Base-by-base conservation (phyloP, 306 rosid species). In the Myrica gale region DNA sequence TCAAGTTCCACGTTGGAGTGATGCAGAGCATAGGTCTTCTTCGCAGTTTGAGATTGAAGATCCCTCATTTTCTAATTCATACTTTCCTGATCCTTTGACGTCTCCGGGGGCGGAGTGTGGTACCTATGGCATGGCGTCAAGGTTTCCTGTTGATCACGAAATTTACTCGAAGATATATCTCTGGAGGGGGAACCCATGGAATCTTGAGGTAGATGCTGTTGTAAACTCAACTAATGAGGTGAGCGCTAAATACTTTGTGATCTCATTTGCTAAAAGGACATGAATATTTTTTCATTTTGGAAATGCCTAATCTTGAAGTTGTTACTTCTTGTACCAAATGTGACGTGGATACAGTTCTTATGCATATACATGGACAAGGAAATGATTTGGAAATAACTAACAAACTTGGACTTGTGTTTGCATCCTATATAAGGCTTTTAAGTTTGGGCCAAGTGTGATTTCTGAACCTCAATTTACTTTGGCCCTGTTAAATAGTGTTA, bases 171-270 rank as follows among this genome's bases (percentile, higher is more conserved):
- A 82, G 95, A 88, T 92, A 82, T 96, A 92, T 82, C 82, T 96
- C 68, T 96, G 99, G 99, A 89, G 97, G 81, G 99, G 99, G 73
- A 77, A 88, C 75, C 97, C 99, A 4, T 96, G 99, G 99, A 96
- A 90, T 84, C 93, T 96, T 46, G 99, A 92, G 84, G 99, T 92
- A 78, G 99, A 96, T 87, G 98, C 98, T 53, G 97, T 96, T 61
- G 98, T 96, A 69, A 96, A 96, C 87, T 90, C 99, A 3, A 92
- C 98, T 58, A 96, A 92, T 79, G 99, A 96, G 93, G 99, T 90
- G 41, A 80, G 92, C 71, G 41, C 46, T 75, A 42, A 17, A 69
- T 20, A 20, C 13, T 57, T 39, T 62, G 53, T 23, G n/a, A 10
- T 12, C 69, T 32, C 61, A n/a, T 76, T 63, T 37, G 48, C 66